Percentiles rank a stretch among this genome's conserved stretches.
These are phyloP conservation scores for Kokia cookei DNA, from an alignment of 441 rosid genomes.

Conservation along the genomic window DNA sequence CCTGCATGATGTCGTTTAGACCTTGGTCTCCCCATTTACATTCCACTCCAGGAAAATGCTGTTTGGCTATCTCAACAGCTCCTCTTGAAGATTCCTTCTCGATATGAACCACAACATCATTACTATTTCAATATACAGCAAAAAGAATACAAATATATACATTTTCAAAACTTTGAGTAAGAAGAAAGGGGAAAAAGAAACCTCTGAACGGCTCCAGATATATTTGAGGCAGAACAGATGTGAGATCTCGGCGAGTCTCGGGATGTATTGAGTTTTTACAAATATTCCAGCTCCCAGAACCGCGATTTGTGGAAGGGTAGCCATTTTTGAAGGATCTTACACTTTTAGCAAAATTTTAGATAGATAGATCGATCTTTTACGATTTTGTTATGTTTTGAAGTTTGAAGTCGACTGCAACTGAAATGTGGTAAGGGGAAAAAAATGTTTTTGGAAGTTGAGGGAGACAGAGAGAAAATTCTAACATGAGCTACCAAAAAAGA, in stretches of 20 bases:
- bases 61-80: constrained; percentile 71
- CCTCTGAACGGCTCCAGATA: constrained; percentile 96
- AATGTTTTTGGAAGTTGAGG: neutral
- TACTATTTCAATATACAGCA: neutral
- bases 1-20: constrained; percentile 58
- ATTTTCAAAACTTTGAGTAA: neutral
- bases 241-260: constrained; percentile 82
- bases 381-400: neutral
- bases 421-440: neutral
- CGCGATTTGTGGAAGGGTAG: constrained; percentile 52
- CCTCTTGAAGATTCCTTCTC: constrained; percentile 73
- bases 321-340: constrained; percentile 22
- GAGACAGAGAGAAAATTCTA: neutral
- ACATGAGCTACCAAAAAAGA: no score
- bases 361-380: neutral
- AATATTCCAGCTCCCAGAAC: constrained; percentile 90
- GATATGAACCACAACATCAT: neutral
- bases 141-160: neutral
- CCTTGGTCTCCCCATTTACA: constrained; percentile 92
- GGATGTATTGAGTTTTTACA: constrained; percentile 84
- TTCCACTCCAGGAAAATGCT: constrained; percentile 71
- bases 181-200: constrained; percentile 7
- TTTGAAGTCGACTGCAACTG: neutral
- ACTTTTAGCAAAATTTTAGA: neutral
- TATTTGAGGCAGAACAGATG: constrained; percentile 53